phyloP scores from a whole-genome alignment of 2,329 filamentous ascomycete species.

The Epichloe elymi region DNA sequence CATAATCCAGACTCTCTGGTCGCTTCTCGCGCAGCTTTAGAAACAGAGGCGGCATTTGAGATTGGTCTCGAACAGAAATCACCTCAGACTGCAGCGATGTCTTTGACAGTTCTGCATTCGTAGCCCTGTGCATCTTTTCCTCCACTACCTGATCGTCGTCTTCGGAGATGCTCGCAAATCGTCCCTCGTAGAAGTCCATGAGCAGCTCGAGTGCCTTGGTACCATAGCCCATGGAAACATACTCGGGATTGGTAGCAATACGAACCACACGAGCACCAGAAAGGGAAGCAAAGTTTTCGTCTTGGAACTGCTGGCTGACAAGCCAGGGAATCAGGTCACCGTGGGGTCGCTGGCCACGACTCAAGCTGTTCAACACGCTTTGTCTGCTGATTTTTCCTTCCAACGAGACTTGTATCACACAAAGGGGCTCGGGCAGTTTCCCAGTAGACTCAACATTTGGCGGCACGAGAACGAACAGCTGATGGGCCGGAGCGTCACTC shows the following conservation, averaged over 20 bases:
- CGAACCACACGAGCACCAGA: conserved; percentile 87
- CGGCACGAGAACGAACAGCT: conserved; percentile 86
- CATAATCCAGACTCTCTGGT: conserved; percentile 71
- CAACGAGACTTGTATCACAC: conserved; percentile 84
- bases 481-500: conserved; percentile 93
- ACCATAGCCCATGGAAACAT: conserved; percentile 85
- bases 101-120: conserved; percentile 67
- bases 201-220: conserved; percentile 78
- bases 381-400: conserved; percentile 91
- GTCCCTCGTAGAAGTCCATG: conserved; percentile 86
- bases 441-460: conserved; percentile 66
- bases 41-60: conserved; percentile 86
- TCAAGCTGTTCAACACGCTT: conserved; percentile 81
- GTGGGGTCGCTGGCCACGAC: conserved; percentile 74
- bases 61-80: conserved; percentile 79
- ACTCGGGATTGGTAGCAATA: conserved; percentile 94
- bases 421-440: conserved; percentile 80
- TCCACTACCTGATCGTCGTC: conserved; percentile 39
- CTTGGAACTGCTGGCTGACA: conserved; percentile 94
- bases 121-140: conserved; percentile 62
- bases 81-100: conserved; percentile 72
- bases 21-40: conserved; percentile 73
- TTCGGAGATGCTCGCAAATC: conserved; percentile 76
- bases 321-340: conserved; percentile 97
- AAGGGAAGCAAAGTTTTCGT: conserved; percentile 86